Evolutionary conservation across 2,329 filamentous ascomycete species (phyloP), one percentile per base, ranked within the genome.

Genomic region (Purpureocillium takamizusanense): DNA sequence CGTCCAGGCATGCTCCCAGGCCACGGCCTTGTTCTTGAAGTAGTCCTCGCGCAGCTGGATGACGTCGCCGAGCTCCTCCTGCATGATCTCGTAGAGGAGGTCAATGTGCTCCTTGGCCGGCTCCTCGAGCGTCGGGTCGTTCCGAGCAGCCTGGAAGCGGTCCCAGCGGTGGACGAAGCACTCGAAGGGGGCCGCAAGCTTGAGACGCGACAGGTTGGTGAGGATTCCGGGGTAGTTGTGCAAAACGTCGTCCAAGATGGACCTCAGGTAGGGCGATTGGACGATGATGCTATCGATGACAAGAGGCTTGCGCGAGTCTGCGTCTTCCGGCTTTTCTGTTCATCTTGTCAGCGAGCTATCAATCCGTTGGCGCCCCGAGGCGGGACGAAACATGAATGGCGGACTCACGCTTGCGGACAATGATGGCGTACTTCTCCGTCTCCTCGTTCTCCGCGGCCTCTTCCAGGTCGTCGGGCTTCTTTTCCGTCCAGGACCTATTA

Each of bases 121-220:
- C 1, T 47, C 48, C 13, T 76, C 69, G 27, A 63, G 55, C 2
- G 59, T 51, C 7, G 63, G 48, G 25, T 65, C 60, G 9, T 67
- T 51, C 32, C 65, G 57, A 17, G 65, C 63, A 4, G 59, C 51
- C 9, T 53, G 47, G 29, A 79, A 65, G 7, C 60, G 50, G 2
- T 65, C 59, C 78, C 79, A 85, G 25, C 80, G 70, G 55, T 86
- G 78, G 31, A 83, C 74, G 35, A 86, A 74, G 0, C 76, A 74
- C 46, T 73, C 62, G 43, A 83, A 84, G 0, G 76, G 76, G 0
- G 69, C 70, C 7, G 60, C 54, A 43, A 85, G 82, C 39, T 75
- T 72, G 2, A 84, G 62, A 2, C 75, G 67, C n/a, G 76, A 66
- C 18, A 84, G 60, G 10, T 65, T 67, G 27, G 73, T 70, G 3